These are phyloP conservation scores for Chalciporus chontae DNA, from an alignment of 768 basidiomycete genomes.

Conservation along the genomic window DNA sequence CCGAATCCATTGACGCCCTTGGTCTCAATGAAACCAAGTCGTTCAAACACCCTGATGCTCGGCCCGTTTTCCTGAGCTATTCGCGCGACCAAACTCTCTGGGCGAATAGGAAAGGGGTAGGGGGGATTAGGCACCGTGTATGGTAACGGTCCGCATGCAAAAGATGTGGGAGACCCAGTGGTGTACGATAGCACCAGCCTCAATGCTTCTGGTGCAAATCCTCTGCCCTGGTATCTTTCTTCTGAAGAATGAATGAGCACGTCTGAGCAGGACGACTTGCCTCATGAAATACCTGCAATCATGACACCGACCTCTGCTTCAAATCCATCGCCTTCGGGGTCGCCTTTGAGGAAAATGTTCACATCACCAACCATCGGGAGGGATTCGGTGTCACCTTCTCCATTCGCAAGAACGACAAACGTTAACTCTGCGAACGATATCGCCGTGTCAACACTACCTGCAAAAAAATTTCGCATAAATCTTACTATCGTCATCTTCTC, in stretches of 20 bases:
- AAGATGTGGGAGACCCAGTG: conserved; percentile 38
- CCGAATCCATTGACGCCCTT: conserved; percentile 71
- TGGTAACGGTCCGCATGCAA: conserved; percentile 17
- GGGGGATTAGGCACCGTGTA: conserved; percentile 25
- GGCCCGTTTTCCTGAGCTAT: conserved; percentile 67
- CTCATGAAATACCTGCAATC: conserved; percentile 64
- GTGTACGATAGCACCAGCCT: conserved; percentile 68
- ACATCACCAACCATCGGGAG: conserved; percentile 87
- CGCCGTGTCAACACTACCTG: neutral
- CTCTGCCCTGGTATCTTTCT: conserved; percentile 60
- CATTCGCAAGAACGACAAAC: conserved; percentile 73
- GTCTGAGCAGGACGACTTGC: neutral
- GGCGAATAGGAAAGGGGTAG: conserved; percentile 41
- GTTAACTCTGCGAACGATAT: conserved; percentile 60
- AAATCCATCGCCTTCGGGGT: conserved; percentile 39
- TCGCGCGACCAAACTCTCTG: conserved; percentile 57
- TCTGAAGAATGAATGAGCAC: conserved; percentile 41
- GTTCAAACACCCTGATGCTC: conserved; percentile 70
- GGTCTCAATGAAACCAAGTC: conserved; percentile 69
- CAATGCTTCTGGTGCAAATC: conserved; percentile 60
- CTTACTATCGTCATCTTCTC: conserved; percentile 75
- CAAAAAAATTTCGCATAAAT: neutral
- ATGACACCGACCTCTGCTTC: conserved; percentile 90
- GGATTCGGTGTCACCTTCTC: conserved; percentile 28
- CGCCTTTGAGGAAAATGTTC: conserved; percentile 79